Percentiles rank a stretch among this genome's conserved stretches.
Evolutionary conservation across 2,329 filamentous ascomycete species (phyloP).

Genomic region (Thelonectria olida): DNA sequence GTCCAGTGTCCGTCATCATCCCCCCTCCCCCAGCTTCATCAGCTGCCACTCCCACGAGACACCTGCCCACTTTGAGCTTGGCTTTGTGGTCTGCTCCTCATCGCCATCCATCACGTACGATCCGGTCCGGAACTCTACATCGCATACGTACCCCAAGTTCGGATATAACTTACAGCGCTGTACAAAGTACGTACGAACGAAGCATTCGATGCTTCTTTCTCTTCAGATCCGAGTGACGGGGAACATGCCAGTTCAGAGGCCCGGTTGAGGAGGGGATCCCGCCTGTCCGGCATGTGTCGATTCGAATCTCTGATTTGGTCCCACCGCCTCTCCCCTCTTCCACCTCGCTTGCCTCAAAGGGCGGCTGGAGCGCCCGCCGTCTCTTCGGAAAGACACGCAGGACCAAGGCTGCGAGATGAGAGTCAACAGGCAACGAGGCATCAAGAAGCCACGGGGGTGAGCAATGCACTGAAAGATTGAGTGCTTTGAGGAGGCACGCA

Average conservation of each 20-base stretch:
- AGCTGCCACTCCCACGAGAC: constrained; percentile 14
- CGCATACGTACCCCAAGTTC: no score
- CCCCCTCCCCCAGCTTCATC: constrained; percentile 1
- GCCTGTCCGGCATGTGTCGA: constrained; percentile 2
- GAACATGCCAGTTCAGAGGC: constrained; percentile 10
- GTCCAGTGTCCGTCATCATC: not conserved
- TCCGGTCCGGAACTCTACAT: not conserved
- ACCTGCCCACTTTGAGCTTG: constrained; percentile 20
- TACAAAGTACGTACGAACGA: not conserved
- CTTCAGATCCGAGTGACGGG: not conserved
- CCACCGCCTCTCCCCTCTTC: not conserved
- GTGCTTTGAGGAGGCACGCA: constrained; percentile 21
- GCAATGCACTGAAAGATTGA: constrained; percentile 1
- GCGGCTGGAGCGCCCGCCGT: not conserved
- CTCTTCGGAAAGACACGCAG: not conserved
- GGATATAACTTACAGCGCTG: no score
- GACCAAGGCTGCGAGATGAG: not conserved
- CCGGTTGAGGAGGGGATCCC: not conserved
- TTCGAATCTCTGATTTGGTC: constrained; percentile 4
- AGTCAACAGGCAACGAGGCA: constrained; percentile 9
- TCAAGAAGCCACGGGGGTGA: constrained; percentile 4
- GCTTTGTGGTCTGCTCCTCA: constrained; percentile 6
- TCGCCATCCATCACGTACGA: not conserved
- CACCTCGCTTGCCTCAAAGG: not conserved
- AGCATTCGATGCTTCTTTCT: not conserved